Percentiles rank a stretch among this genome's conserved stretches.
Evolutionary conservation across 768 basidiomycete species (phyloP).

Genomic region (Arthromyces matolae): DNA sequence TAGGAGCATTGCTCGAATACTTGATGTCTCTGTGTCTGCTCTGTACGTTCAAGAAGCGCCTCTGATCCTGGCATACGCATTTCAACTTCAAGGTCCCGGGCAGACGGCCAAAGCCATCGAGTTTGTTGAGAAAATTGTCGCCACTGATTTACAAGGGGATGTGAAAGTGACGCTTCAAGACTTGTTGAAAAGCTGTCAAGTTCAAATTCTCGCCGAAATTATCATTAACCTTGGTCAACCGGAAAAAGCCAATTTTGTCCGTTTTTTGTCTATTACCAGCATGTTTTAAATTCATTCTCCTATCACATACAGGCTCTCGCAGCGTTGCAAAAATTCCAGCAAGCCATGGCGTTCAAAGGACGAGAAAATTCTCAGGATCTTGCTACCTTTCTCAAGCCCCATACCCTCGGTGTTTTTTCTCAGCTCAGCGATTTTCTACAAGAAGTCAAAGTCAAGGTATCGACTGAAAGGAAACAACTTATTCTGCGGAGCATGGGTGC

Average conservation of each 20-base stretch:
- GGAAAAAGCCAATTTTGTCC: slow-evolving; percentile 44
- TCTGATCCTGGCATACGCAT: slow-evolving; percentile 62
- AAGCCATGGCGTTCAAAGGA: slow-evolving; percentile 33
- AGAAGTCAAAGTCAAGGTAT: slow-evolving; percentile 76
- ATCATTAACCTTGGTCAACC: slow-evolving; percentile 78
- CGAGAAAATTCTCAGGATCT: slow-evolving; percentile 36
- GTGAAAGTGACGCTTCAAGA: slow-evolving; percentile 40
- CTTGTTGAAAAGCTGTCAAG: slow-evolving; percentile 62
- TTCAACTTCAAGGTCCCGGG: slow-evolving; percentile 51
- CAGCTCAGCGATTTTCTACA: slow-evolving; percentile 84
- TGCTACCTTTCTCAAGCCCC: slow-evolving; percentile 59
- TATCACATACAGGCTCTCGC: slow-evolving; percentile 34
- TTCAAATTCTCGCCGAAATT: slow-evolving; percentile 70
- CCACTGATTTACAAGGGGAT: slow-evolving; percentile 36
- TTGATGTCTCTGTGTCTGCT: slow-evolving; percentile 40
- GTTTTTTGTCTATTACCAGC: slow-evolving; percentile 16
- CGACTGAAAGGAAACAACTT: slow-evolving; percentile 62
- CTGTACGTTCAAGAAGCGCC: slow-evolving; percentile 57
- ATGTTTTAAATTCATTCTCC: no score
- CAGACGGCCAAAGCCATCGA: slow-evolving; percentile 56
- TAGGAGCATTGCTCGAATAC: slow-evolving; percentile 53
- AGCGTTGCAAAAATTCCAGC: slow-evolving; percentile 41
- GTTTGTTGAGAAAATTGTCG: slow-evolving; percentile 62
- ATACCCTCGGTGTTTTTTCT: slow-evolving; percentile 83
- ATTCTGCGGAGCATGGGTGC: slow-evolving; percentile 77